Conservation (phyloP, 2,329 filamentous ascomycete genomes). For the Sarocladium brachiariae region DNA sequence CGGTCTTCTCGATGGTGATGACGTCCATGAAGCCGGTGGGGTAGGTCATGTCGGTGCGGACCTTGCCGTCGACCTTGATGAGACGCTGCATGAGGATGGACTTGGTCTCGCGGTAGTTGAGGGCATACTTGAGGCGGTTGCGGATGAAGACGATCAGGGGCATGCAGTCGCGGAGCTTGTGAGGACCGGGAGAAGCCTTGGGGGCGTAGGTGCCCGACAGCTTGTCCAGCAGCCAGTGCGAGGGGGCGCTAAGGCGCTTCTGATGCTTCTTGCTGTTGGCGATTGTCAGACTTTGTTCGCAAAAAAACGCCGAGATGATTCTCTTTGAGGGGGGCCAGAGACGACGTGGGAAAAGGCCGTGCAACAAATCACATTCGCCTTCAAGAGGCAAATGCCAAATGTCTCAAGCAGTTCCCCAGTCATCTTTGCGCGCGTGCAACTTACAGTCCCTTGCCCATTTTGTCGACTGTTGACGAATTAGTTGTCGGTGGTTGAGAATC, state of each 20-base stretch:
- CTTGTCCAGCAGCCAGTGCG: constrained; percentile 99
- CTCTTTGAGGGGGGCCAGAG: too few relatives aligned
- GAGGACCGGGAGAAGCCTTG: constrained; percentile 73
- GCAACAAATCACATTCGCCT: too few relatives aligned
- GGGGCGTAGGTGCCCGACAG: constrained; percentile 84
- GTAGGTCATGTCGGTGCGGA: constrained; percentile 97
- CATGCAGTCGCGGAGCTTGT: constrained; percentile 99
- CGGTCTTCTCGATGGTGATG: constrained; percentile 98
- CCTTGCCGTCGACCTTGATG: constrained; percentile 99
- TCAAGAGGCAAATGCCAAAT: too few relatives aligned
- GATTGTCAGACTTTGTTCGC: not conserved
- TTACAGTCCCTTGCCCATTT: constrained; percentile 6
- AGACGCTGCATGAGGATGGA: constrained; percentile 99
- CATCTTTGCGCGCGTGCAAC: too few relatives aligned
- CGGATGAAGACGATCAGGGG: constrained; percentile 98
- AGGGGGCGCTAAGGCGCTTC: constrained; percentile 98
- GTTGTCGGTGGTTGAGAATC: not conserved
- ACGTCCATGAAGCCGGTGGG: constrained; percentile 99
- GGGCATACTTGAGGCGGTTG: constrained; percentile 96
- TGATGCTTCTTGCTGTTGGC: constrained; percentile 88
- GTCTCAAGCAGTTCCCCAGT: too few relatives aligned
- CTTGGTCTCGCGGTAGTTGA: constrained; percentile 97
- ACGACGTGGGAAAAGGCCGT: too few relatives aligned
- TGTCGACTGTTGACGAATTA: not conserved
- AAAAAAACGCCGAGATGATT: too few relatives aligned